Conservation (phyloP, 2,329 filamentous ascomycete genomes). For the Cryphonectria naterciae region DNA sequence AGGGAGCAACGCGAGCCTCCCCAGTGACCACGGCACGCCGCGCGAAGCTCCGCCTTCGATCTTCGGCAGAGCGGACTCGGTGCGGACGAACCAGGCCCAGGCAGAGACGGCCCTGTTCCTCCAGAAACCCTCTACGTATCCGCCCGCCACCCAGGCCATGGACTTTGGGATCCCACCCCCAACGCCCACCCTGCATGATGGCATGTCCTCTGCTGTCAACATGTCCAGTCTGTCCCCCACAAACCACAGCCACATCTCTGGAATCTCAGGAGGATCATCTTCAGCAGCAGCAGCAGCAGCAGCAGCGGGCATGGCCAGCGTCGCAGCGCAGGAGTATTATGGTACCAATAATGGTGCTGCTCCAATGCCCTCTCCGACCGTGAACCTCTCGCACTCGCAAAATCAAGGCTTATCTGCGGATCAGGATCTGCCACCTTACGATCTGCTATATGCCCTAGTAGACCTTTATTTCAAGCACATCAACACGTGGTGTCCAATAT, state of each 20-base stretch:
- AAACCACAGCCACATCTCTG: constrained; percentile 40
- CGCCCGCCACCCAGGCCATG: constrained; percentile 49
- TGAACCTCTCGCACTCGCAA: constrained; percentile 56
- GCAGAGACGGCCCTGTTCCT: constrained; percentile 64
- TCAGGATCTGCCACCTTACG: constrained; percentile 74
- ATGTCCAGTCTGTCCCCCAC: constrained; percentile 46
- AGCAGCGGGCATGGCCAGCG: constrained; percentile 39
- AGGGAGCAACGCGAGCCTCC: constrained; percentile 54
- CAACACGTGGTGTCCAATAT: constrained; percentile 85
- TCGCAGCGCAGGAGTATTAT: constrained; percentile 56
- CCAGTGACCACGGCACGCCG: constrained; percentile 61
- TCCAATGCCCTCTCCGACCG: constrained; percentile 61
- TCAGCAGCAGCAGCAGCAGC: no score
- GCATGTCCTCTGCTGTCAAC: constrained; percentile 50
- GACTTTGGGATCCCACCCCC: constrained; percentile 55
- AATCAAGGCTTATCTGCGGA: constrained; percentile 50
- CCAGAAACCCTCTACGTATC: constrained; percentile 60
- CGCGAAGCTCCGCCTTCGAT: constrained; percentile 49
- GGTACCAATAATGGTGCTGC: constrained; percentile 37
- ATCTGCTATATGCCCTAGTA: constrained; percentile 72
- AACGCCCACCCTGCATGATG: constrained; percentile 53
- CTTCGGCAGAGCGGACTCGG: constrained; percentile 54
- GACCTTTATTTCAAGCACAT: constrained; percentile 81
- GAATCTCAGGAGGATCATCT: constrained; percentile 28
- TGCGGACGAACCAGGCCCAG: constrained; percentile 52